phyloP scores from a whole-genome alignment of 139 green algal species.

The Yamagishiella unicocca region DNA sequence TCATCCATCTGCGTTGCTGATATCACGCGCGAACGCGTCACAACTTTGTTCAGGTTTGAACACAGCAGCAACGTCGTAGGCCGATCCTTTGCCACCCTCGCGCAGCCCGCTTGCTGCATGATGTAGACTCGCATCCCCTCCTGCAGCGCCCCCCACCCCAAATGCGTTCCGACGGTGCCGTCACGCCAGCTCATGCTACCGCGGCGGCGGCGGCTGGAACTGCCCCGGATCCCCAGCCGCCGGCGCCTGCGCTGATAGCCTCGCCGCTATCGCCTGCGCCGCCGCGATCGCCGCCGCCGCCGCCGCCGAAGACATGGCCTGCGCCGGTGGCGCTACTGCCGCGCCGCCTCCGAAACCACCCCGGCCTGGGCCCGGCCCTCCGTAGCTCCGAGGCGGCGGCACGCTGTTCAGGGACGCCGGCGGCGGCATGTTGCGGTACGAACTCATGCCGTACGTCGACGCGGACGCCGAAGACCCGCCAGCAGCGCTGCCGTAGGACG shows the following conservation, averaged over 20 bases:
- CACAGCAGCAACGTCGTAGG: too few species aligned
- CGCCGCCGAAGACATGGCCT: slow-evolving; percentile 37
- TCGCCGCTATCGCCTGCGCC: slow-evolving; percentile 70
- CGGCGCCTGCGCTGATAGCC: slow-evolving; percentile 56
- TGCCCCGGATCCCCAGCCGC: not conserved
- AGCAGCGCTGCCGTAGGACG: slow-evolving; percentile 1
- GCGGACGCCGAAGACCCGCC: not conserved
- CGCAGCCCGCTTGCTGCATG: too few species aligned
- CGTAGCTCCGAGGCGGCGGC: slow-evolving; percentile 1
- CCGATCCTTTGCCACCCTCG: too few species aligned
- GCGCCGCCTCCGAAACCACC: not conserved
- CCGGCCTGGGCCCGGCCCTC: slow-evolving; percentile 43
- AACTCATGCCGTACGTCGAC: not conserved
- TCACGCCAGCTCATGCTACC: too few species aligned
- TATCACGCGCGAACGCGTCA: too few species aligned
- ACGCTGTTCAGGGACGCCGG: slow-evolving; percentile 29
- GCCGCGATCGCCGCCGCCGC: slow-evolving; percentile 51
- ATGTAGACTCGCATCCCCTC: too few species aligned
- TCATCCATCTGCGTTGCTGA: too few species aligned
- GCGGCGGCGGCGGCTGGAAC: slow-evolving; percentile 11
- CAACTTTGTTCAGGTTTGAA: too few species aligned
- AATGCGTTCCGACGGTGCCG: too few species aligned
- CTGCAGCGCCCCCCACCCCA: too few species aligned
- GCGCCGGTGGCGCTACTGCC: not conserved
- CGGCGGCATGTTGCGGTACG: slow-evolving; percentile 41